Conservation (phyloP, 257 asterid genomes). For the Cordia subcordata region DNA sequence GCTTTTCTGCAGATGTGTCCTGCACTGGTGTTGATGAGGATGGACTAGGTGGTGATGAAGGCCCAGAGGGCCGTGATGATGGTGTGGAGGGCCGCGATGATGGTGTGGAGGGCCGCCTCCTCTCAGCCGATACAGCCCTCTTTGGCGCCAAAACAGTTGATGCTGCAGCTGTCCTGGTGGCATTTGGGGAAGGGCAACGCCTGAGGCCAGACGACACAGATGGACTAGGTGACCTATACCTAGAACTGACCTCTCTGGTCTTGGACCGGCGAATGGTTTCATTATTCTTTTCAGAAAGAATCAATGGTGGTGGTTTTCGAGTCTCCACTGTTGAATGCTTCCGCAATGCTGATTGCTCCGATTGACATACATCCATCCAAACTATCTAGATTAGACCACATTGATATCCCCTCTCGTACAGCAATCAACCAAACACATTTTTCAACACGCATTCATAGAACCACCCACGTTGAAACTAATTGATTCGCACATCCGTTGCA, state of each 20-base stretch:
- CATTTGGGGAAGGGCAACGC: constrained; percentile 65
- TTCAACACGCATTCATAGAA: too few relatives aligned
- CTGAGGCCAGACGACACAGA: constrained; percentile 37
- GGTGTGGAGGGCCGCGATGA: constrained; percentile 35
- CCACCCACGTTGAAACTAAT: too few relatives aligned
- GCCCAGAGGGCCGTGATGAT: constrained; percentile 23
- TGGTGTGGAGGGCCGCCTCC: constrained; percentile 57
- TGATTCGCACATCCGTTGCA: too few relatives aligned
- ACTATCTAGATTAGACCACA: constrained; percentile 46
- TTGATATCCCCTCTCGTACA: constrained; percentile 40
- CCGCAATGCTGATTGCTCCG: constrained; percentile 35
- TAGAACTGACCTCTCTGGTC: constrained; percentile 74
- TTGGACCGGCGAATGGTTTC: constrained; percentile 45
- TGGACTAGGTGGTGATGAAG: constrained; percentile 43
- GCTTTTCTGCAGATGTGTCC: constrained; percentile 41
- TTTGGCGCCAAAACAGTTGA: constrained; percentile 38
- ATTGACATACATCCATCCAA: constrained; percentile 63
- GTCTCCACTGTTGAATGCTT: constrained; percentile 45
- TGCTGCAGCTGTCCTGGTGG: constrained; percentile 31
- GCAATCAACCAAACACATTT: constrained; percentile 6
- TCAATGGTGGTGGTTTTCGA: constrained; percentile 37
- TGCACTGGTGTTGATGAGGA: constrained; percentile 60
- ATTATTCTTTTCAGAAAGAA: constrained; percentile 60
- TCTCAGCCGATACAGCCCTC: constrained; percentile 73
- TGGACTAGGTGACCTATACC: constrained; percentile 69